Evolutionary conservation across 495 filamentous ascomycete species (phyloP).

Genomic region (Penicilliopsis zonata): DNA sequence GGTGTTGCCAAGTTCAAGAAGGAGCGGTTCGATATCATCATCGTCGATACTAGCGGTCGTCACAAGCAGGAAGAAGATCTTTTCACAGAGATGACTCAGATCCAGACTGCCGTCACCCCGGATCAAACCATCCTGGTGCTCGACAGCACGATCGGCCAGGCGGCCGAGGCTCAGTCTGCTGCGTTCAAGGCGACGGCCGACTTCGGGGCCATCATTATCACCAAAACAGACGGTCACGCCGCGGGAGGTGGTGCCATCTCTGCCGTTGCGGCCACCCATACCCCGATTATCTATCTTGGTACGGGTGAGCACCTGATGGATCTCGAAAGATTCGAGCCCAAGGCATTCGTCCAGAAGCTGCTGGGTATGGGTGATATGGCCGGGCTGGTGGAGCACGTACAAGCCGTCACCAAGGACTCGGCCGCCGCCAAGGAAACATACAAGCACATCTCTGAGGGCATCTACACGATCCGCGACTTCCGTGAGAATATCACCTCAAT

Average conservation of each 20-base stretch:
- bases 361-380: slow-evolving; percentile 97
- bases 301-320: slow-evolving; percentile 97
- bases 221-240: slow-evolving; percentile 94
- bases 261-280: slow-evolving; percentile 93
- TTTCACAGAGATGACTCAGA: slow-evolving; percentile 97
- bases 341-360: slow-evolving; percentile 81
- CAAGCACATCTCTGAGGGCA: slow-evolving; percentile 93
- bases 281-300: slow-evolving; percentile 94
- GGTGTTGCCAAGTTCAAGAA: slow-evolving; percentile 99
- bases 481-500: slow-evolving; percentile 93
- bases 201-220: slow-evolving; percentile 98
- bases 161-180: slow-evolving; percentile 84
- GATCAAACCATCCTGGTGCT: slow-evolving; percentile 99
- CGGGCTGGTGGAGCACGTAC: slow-evolving; percentile 91
- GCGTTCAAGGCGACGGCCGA: slow-evolving; percentile 97
- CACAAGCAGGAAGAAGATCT: slow-evolving; percentile 91
- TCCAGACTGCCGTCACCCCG: slow-evolving; percentile 79
- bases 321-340: slow-evolving; percentile 81
- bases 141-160: slow-evolving; percentile 91
- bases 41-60: slow-evolving; percentile 91
- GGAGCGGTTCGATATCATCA: slow-evolving; percentile 95
- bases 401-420: slow-evolving; percentile 82
- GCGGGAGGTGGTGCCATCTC: slow-evolving; percentile 94
- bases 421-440: slow-evolving; percentile 83
- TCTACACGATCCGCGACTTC: slow-evolving; percentile 91